Evolutionary conservation across 306 rosid genomes (phyloP).

Genomic region (Alnus glutinosa): DNA sequence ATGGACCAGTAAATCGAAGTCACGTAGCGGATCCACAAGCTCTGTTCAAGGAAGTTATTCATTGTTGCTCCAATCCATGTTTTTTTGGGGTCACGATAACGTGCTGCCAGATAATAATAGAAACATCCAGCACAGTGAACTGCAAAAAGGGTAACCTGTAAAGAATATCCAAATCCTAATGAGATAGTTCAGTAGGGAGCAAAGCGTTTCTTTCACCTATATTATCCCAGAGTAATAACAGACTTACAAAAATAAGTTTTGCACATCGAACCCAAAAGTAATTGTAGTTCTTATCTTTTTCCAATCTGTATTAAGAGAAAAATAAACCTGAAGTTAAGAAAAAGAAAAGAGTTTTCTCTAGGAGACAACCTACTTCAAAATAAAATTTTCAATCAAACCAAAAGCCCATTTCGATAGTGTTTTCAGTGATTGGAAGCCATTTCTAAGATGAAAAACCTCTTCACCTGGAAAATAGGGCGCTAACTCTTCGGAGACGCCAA

Average conservation of each 20-base stretch:
- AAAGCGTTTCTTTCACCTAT: background rate
- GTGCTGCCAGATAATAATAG: constrained; percentile 84
- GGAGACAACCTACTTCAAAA: background rate
- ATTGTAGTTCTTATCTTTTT: constrained; percentile 82
- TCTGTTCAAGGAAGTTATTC: constrained; percentile 46
- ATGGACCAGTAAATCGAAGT: constrained; percentile 89
- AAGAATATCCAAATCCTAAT: constrained; percentile 20
- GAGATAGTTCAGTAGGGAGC: constrained; percentile 15
- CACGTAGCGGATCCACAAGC: constrained; percentile 75
- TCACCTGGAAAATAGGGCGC: constrained; percentile 80
- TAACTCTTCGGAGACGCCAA: constrained; percentile 96
- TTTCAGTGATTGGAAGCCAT: background rate
- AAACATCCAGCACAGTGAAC: constrained; percentile 89
- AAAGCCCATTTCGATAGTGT: background rate
- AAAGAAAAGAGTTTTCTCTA: background rate
- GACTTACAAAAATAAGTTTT: constrained; percentile 81
- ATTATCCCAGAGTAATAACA: background rate
- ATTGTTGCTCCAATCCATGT: constrained; percentile 74
- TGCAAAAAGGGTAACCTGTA: constrained; percentile 87
- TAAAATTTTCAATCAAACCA: background rate
- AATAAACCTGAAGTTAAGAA: constrained; percentile 1
- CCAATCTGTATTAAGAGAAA: constrained; percentile 54
- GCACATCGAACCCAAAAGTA: constrained; percentile 93
- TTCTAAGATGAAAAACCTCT: background rate
- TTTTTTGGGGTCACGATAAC: constrained; percentile 55